A percentile compares a stretch with the other conserved stretches of the same genome.
Evolutionary conservation across 768 basidiomycete species (phyloP).

Genomic region (Lentinula lateritia): DNA sequence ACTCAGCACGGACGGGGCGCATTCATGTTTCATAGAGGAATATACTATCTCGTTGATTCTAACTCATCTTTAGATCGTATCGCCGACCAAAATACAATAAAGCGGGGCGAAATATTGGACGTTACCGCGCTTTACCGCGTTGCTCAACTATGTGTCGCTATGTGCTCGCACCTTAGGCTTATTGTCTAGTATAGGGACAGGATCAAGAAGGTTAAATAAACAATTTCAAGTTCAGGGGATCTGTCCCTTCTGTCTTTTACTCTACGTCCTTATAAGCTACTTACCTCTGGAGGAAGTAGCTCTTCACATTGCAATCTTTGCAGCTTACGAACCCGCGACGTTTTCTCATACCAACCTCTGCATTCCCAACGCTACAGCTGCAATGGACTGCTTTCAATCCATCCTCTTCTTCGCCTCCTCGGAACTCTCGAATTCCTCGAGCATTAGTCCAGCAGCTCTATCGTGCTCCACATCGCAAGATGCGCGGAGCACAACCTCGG

Average conservation of each 20-base stretch:
- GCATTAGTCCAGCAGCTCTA: not conserved
- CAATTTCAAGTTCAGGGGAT: not conserved
- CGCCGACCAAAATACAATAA: not conserved
- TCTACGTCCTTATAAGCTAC: not conserved
- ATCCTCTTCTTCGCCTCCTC: not conserved
- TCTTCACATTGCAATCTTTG: not conserved
- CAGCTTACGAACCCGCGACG: not conserved
- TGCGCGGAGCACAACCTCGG: not conserved
- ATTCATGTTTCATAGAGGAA: no score
- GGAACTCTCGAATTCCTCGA: not conserved
- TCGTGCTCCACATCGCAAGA: not conserved
- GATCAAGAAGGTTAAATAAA: not conserved
- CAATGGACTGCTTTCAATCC: conserved; percentile 1
- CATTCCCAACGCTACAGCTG: not conserved
- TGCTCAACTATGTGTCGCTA: not conserved
- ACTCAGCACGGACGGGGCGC: no score
- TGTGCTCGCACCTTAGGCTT: not conserved
- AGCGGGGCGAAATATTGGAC: no score
- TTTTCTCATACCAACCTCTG: not conserved
- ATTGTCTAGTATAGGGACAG: not conserved
- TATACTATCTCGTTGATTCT: not conserved
- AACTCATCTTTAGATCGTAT: not conserved
- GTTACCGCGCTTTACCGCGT: not conserved
- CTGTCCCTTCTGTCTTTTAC: not conserved
- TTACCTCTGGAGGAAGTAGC: not conserved